Conservation (phyloP, 139 green algal species). For the Pseudopediastrum boryanum region DNA sequence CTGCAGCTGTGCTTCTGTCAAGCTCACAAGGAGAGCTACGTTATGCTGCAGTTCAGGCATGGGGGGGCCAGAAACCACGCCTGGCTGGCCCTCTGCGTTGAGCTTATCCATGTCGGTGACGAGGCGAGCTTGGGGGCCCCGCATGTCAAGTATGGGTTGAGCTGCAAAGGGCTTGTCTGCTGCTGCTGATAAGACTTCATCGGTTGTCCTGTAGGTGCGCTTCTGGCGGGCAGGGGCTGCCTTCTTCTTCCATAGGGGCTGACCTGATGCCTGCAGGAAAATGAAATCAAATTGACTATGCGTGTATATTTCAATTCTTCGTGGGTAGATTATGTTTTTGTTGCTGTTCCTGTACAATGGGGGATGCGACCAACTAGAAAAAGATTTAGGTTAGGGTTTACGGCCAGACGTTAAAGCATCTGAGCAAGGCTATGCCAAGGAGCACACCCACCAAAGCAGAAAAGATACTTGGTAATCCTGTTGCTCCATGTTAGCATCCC, state of each 20-base stretch:
- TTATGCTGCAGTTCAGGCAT: constrained; percentile 99
- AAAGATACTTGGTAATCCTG: no score
- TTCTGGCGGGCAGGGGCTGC: constrained; percentile 49
- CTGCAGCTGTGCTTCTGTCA: constrained; percentile 90
- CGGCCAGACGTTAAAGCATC: no score
- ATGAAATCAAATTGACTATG: no score
- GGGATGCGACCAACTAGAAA: no score
- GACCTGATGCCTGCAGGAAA: constrained; percentile 33
- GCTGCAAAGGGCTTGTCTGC: not conserved
- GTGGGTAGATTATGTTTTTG: no score
- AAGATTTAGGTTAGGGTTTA: no score
- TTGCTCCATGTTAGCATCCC: no score
- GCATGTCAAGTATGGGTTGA: constrained; percentile 92
- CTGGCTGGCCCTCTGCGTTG: constrained; percentile 49
- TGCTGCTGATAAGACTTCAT: constrained; percentile 77
- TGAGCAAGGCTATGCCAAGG: no score
- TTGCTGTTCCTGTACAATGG: no score
- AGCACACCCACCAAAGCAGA: no score
- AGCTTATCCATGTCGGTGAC: constrained; percentile 92
- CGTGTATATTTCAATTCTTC: no score
- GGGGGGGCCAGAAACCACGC: constrained; percentile 51
- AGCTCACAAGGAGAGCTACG: constrained; percentile 86
- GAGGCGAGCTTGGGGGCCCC: constrained; percentile 82
- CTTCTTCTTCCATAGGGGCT: constrained; percentile 73
- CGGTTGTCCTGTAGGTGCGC: constrained; percentile 80